A percentile compares a stretch with the other conserved stretches of the same genome.
Conservation (phyloP, 139 green algal species). For the Penium margaritaceum region DNA sequence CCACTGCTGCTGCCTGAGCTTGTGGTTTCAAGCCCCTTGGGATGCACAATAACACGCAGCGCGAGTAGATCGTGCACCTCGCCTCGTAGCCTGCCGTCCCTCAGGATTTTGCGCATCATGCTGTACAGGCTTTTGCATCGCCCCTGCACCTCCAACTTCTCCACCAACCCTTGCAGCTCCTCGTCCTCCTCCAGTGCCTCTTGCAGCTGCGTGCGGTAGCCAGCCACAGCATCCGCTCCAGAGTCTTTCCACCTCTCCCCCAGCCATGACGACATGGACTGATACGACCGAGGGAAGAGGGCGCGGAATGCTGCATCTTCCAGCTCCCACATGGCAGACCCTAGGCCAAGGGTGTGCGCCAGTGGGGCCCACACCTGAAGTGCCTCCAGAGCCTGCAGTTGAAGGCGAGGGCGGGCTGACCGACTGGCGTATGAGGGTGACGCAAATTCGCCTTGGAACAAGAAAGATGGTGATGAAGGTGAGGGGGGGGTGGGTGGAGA, state of each 20-base stretch:
- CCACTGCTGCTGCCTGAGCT: too few species aligned
- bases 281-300: constrained; percentile 76
- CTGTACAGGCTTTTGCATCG: constrained; percentile 80
- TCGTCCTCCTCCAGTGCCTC: constrained; percentile 52
- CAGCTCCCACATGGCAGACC: constrained; percentile 39
- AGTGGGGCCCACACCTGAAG: constrained; percentile 63
- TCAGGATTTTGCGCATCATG: constrained; percentile 88
- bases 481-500: constrained; percentile 29
- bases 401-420: constrained; percentile 48
- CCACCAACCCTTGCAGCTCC: constrained; percentile 1
- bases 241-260: constrained; percentile 46
- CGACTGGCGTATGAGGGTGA: too few species aligned
- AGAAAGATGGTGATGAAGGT: too few species aligned
- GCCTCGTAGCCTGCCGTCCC: constrained; percentile 56
- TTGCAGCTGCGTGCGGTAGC: constrained; percentile 52
- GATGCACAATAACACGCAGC: constrained; percentile 72
- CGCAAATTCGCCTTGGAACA: too few species aligned
- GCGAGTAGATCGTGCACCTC: constrained; percentile 86
- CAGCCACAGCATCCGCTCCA: constrained; percentile 51
- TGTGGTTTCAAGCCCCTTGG: too few species aligned
- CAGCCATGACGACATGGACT: constrained; percentile 62
- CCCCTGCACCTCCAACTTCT: constrained; percentile 38
- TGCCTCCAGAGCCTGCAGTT: constrained; percentile 62
- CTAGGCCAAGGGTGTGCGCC: constrained; percentile 36
- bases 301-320: constrained; percentile 56